Base-by-base conservation (phyloP, 345 rosid species). In the Alliaria petiolata region DNA sequence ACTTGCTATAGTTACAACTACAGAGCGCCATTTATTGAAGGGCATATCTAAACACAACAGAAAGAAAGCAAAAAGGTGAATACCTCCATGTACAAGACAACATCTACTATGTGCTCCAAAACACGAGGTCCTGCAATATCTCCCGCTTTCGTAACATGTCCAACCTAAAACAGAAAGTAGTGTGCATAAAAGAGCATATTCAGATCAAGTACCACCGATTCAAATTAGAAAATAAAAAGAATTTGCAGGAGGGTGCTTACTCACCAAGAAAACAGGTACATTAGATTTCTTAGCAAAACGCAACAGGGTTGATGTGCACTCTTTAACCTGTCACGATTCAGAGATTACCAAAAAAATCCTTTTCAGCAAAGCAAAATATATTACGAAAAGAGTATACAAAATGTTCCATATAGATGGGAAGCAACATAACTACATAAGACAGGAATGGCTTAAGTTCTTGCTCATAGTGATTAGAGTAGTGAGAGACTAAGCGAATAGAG, bases 91-190 rank as follows among this genome's bases (percentile, higher is more conserved):
- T 93, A 91, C 71, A 93, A 78, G 78, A 93, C 98, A 42, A 87
- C 95, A 81, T 93, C 98, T 63, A 93, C 98, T 58, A 93, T 91
- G 81, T 93, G 98, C 88, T 93, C 98, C 87, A 93, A 85, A 71
- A 89, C 87, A 36, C 92, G 96, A 69, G 98, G 98, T 79, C 98
- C 98, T 31, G 98, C 98, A 59, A 93, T 89, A 54, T 91, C 98
- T 26, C 98, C 98, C 1, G 91, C 62, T 79, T 93, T 93, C 40
- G 85, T 93, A 59, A 91, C 97, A 81, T 93, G 98, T 35, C 98
- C 97, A 74, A 81, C 86, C 95, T 93, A 83, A 45, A 77, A 65
- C 28, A 83, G 49, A 74, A 43, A 19, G 62, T 52, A 35, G 33
- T 9, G n/a, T 52, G 14, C 40, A 52, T 67, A 67, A 20, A 75